These are phyloP conservation scores for Coelastrella sp. DNA, from an alignment of 139 green algal genomes.

Conservation along the genomic window DNA sequence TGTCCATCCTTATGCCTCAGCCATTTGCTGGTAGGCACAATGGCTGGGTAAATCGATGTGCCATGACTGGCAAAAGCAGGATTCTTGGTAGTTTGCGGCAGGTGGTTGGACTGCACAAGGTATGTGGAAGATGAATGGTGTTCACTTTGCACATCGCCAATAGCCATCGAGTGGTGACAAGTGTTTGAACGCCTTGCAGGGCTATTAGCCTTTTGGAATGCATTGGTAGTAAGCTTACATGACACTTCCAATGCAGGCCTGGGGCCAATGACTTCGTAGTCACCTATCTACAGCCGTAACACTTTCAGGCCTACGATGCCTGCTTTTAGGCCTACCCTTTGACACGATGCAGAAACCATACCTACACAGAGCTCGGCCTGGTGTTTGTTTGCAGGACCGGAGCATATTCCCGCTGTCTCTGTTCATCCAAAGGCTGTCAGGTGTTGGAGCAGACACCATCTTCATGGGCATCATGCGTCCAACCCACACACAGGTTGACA, in stretches of 20 bases:
- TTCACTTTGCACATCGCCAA: not conserved
- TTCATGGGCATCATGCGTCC: slow-evolving; percentile 25
- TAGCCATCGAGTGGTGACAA: not conserved
- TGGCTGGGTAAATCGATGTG: not conserved
- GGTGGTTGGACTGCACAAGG: slow-evolving; percentile 53
- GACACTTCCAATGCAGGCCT: too few relatives aligned
- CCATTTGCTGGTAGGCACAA: not conserved
- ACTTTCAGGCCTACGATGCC: not conserved
- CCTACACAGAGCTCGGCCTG: not conserved
- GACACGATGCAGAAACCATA: too few relatives aligned
- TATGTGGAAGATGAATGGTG: not conserved
- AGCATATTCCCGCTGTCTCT: not conserved
- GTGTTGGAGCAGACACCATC: not conserved
- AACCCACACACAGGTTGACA: not conserved
- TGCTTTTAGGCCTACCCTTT: not conserved
- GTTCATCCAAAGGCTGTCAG: not conserved
- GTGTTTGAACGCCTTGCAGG: too few relatives aligned
- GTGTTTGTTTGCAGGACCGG: not conserved
- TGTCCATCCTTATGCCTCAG: slow-evolving; percentile 43
- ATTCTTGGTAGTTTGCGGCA: slow-evolving; percentile 17
- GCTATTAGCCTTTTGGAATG: too few relatives aligned
- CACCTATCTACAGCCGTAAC: too few relatives aligned
- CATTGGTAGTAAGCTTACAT: too few relatives aligned
- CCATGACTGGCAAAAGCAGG: not conserved
- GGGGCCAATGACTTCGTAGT: too few relatives aligned